phyloP scores from a whole-genome alignment of 2,329 filamentous ascomycete genomes.

The Fusarium xylarioides region DNA sequence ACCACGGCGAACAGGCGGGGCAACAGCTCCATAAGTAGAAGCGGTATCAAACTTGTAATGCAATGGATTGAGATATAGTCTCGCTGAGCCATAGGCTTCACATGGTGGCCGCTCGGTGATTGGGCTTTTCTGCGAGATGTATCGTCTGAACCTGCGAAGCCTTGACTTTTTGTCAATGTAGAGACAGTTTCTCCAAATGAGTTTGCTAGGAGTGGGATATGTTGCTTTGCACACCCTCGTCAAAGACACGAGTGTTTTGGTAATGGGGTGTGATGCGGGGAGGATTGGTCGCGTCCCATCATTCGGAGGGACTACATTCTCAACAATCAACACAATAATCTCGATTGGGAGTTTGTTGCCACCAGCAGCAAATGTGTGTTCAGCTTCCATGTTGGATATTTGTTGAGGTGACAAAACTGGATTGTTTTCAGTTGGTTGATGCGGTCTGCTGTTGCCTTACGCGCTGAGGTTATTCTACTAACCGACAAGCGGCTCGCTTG shows the following conservation, averaged over 20 bases:
- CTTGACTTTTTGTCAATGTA: conserved; percentile 5
- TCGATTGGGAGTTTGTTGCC: background rate
- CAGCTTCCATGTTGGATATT: background rate
- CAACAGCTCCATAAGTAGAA: accelerated
- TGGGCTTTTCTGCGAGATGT: background rate
- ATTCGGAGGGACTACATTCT: background rate
- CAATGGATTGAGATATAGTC: conserved; percentile 3
- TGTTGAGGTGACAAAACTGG: background rate
- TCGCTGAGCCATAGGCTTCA: background rate
- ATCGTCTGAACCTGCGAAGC: background rate
- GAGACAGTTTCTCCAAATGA: conserved; percentile 25
- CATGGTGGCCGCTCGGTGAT: background rate
- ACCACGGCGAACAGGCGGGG: accelerated
- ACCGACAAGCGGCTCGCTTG: background rate
- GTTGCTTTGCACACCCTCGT: conserved; percentile 14
- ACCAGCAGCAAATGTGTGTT: accelerated
- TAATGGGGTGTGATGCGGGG: background rate
- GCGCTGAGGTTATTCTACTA: background rate
- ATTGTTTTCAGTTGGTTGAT: background rate
- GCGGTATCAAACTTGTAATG: background rate
- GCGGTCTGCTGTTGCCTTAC: background rate
- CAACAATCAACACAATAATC: conserved; percentile 20
- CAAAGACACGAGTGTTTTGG: conserved; percentile 13
- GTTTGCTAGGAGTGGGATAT: background rate
- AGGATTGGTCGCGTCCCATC: background rate